Evolutionary conservation across 805 yeast genomes (phyloP).

Genomic region (Myxozyma nipponensis): DNA sequence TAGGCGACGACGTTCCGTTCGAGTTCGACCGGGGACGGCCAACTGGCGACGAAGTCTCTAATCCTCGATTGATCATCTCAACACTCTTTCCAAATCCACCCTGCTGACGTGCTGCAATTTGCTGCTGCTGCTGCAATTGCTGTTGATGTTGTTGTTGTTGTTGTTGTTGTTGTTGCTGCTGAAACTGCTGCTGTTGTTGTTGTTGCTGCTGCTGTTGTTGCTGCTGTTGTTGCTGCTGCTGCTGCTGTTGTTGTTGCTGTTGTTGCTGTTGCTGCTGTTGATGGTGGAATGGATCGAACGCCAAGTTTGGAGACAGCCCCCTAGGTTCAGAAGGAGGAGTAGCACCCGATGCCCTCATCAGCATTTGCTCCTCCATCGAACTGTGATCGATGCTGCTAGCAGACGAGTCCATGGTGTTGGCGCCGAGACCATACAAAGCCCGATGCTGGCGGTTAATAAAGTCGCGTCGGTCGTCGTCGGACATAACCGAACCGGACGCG

Average conservation of each 20-base stretch:
- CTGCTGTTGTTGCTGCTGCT: constrained; percentile 2
- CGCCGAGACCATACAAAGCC: constrained; percentile 23
- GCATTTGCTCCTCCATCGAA: constrained; percentile 18
- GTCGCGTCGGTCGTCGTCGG: constrained; percentile 29
- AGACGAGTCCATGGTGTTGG: background rate
- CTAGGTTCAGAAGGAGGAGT: constrained; percentile 21
- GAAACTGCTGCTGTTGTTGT: constrained; percentile 7
- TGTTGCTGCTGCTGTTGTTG: constrained; percentile 4
- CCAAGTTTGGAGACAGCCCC: constrained; percentile 24
- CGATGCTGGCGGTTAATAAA: constrained; percentile 27
- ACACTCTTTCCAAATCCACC: background rate
- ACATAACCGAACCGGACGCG: constrained; percentile 22
- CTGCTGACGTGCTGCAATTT: background rate
- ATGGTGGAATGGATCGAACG: constrained; percentile 27
- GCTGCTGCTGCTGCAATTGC: constrained; percentile 4
- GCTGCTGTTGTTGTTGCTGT: constrained; percentile 5
- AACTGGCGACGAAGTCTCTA: constrained; percentile 16
- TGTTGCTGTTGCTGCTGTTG: constrained; percentile 14
- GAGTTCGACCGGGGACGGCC: constrained; percentile 27
- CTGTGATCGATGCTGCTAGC: background rate
- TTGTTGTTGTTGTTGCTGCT: constrained; percentile 6
- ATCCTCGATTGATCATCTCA: constrained; percentile 1
- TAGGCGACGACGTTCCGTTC: constrained; percentile 28
- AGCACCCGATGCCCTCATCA: constrained; percentile 13
- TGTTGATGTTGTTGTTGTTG: constrained; percentile 8